Evolutionary conservation across 495 filamentous ascomycete genomes (phyloP), one percentile per base, ranked within the genome.

Genomic region (Parachaetomium inaequale): DNA sequence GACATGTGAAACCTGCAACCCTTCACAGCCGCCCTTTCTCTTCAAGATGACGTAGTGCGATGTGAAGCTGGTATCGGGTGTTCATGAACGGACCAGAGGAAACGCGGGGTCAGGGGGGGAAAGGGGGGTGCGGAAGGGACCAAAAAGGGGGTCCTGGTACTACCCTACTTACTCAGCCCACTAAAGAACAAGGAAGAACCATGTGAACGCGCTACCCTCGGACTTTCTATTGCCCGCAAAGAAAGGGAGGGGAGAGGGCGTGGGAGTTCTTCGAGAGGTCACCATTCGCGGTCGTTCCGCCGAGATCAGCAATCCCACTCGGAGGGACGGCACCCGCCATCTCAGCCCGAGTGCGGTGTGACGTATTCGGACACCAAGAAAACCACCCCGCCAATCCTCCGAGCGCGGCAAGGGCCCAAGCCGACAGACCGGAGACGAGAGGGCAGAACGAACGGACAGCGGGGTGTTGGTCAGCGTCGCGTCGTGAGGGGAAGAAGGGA

Each of bases 391-490:
- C 40, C n/a, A 7, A 17, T 21, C 3, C 7, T 34, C n/a, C 50
- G 3, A 36, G 21, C 8, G 36, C 17, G 31, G 29, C 50, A 36
- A 43, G 36, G 1, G 28, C 34, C 19, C 21, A 40, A 25, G 32
- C 34, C 40, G 28, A 47, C 25, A 23, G 19, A 4, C 10, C 23
- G 42, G 42, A 47, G 40, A 56, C 49, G 49, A 31, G 32, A n/a
- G 51, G 31, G 31, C 4, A 7, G 25, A 26, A 32, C n/a, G n/a
- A 47, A 23, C 19, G 0, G 10, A 8, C 42, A n/a, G 28, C 19
- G 29, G 55, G 28, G 11, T 42, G 26, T 58, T 34, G 42, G 55
- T 58, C 55, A 47, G 42, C 29, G 43, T 58, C 55, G 55, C 55
- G 29, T 46, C 40, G 47, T 58, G 40, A 34, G 29, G 42, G 42